These are phyloP conservation scores for Colletotrichum higginsianum DNA, from an alignment of 2,329 filamentous ascomycete species.

Conservation along the genomic window DNA sequence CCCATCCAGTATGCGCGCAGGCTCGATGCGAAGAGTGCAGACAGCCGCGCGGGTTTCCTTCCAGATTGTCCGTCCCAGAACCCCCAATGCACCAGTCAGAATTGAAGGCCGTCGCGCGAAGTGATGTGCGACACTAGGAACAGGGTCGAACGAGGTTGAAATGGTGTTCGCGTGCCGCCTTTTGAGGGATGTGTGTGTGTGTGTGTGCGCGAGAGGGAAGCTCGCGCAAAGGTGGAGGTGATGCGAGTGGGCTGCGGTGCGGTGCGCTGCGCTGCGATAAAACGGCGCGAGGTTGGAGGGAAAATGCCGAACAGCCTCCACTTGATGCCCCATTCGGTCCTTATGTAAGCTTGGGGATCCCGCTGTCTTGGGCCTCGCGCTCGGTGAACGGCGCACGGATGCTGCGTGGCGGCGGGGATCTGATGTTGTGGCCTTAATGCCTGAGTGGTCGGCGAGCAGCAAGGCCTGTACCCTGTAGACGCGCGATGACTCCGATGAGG, in stretches of 20 bases:
- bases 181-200: constrained; percentile 30
- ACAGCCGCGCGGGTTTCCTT: constrained; percentile 19
- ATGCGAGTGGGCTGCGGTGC: constrained; percentile 38
- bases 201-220: constrained; percentile 34
- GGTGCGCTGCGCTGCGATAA: constrained; percentile 36
- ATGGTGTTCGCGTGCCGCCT: constrained; percentile 36
- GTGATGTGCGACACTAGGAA: constrained; percentile 25
- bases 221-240: constrained; percentile 43
- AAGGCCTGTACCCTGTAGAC: background rate
- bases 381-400: constrained; percentile 16
- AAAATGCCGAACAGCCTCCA: constrained; percentile 41
- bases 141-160: constrained; percentile 3
- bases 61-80: constrained; percentile 27
- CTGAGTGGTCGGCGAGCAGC: background rate
- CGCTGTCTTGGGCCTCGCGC: constrained; percentile 19
- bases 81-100: constrained; percentile 6
- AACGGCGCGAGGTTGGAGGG: constrained; percentile 42
- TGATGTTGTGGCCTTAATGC: constrained; percentile 15
- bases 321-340: background rate
- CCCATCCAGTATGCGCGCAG: constrained; percentile 39
- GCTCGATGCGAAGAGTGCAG: constrained; percentile 26
- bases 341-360: constrained; percentile 36
- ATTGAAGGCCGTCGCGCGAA: constrained; percentile 6
- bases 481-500: background rate
- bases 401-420: background rate